phyloP scores from a whole-genome alignment of 2,329 filamentous ascomycete species.

The Colletotrichum sp. region DNA sequence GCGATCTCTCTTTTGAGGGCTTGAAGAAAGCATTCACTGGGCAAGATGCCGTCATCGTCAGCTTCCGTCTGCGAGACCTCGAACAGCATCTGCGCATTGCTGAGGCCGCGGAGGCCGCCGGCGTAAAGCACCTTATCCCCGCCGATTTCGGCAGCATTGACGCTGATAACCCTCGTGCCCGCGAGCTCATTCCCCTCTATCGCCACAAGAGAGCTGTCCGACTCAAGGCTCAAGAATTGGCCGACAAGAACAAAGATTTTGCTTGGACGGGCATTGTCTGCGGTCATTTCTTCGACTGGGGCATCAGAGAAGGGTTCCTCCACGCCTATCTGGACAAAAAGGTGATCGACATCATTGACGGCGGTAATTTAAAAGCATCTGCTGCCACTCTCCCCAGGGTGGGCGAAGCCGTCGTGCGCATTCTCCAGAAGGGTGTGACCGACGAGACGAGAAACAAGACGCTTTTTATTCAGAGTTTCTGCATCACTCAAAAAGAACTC shows the following conservation, averaged over 20 bases:
- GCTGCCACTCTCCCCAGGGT: constrained; percentile 38
- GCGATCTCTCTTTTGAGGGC: constrained; percentile 31
- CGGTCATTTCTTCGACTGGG: constrained; percentile 49
- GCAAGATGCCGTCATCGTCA: constrained; percentile 40
- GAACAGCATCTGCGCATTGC: constrained; percentile 38
- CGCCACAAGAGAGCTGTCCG: constrained; percentile 37
- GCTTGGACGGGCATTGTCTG: constrained; percentile 41
- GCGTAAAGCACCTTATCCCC: constrained; percentile 41
- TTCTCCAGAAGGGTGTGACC: constrained; percentile 28
- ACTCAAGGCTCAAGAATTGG: constrained; percentile 30
- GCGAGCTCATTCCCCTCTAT: constrained; percentile 40
- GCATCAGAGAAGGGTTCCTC: constrained; percentile 37
- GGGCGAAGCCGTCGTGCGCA: constrained; percentile 34
- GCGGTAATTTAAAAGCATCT: constrained; percentile 34
- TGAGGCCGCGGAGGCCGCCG: constrained; percentile 38
- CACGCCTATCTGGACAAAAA: constrained; percentile 35
- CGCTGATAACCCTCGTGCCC: constrained; percentile 34
- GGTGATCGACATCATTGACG: constrained; percentile 38
- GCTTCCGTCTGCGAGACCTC: constrained; percentile 33
- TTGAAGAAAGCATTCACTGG: constrained; percentile 34
- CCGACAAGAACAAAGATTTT: constrained; percentile 28
- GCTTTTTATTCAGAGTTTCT: constrained; percentile 46
- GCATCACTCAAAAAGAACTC: constrained; percentile 39
- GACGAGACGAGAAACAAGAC: constrained; percentile 35
- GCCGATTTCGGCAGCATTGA: constrained; percentile 47